Conservation (phyloP, 371 early-diverging fungal genomes). For the Basidiobolus meristosporus region DNA sequence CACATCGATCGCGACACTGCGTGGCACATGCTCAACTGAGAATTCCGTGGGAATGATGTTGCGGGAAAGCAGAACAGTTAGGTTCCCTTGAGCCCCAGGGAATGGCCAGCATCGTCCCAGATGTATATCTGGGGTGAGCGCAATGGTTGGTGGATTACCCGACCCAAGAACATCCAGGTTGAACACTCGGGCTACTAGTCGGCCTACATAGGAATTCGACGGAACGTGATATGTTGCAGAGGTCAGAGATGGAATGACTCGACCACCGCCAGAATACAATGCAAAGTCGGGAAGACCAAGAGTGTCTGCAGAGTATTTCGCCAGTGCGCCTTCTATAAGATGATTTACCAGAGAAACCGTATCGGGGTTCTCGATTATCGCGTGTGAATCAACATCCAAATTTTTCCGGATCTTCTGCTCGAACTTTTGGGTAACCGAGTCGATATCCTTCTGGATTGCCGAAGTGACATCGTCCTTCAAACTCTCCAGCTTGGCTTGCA, state of each 20-base stretch:
- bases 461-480: no score
- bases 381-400: no score
- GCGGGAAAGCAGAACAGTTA: constrained; percentile 34
- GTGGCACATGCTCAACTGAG: constrained; percentile 45
- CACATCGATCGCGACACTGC: constrained; percentile 21
- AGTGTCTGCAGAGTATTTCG: constrained; percentile 20
- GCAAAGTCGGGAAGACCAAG: constrained; percentile 49
- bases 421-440: no score
- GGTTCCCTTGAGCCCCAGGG: constrained; percentile 28
- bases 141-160: constrained; percentile 18
- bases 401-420: no score
- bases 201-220: constrained; percentile 13
- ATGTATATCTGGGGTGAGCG: constrained; percentile 23
- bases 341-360: no score
- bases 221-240: constrained; percentile 17
- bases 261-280: constrained; percentile 34
- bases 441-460: no score
- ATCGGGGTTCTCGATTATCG: no score
- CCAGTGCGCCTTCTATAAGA: no score
- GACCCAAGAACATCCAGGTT: constrained; percentile 5
- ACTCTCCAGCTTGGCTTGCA: no score
- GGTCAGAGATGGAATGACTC: constrained; percentile 32
- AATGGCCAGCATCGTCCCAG: constrained; percentile 61
- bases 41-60: constrained; percentile 29
- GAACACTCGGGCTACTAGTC: constrained; percentile 6